These are phyloP conservation scores for Dothideomycetes sp. DNA, from an alignment of 2,329 filamentous ascomycete species.

Conservation along the genomic window DNA sequence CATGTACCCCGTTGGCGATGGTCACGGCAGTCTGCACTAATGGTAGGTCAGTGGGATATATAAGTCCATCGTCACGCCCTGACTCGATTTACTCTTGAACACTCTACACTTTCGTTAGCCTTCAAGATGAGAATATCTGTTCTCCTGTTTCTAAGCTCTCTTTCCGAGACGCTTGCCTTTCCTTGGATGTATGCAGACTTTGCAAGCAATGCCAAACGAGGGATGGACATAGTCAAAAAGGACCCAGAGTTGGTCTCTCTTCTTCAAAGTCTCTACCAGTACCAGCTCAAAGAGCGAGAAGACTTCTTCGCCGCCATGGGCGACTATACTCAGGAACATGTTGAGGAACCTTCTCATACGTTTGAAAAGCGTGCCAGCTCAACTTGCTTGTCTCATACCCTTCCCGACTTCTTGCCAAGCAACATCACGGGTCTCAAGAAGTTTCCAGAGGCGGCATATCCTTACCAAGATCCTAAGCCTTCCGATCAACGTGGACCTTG, in stretches of 20 bases:
- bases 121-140: conserved; percentile 14
- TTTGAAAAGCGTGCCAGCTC: neutral
- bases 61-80: too few relatives aligned
- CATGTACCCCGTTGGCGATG: too few relatives aligned
- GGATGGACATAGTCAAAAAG: conserved; percentile 6
- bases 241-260: conserved; percentile 4
- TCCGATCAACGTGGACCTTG: conserved; percentile 3
- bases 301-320: conserved; percentile 4
- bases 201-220: conserved; percentile 2
- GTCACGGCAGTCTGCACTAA: too few relatives aligned
- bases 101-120: too few relatives aligned
- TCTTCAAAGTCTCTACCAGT: conserved; percentile 3
- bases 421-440: conserved; percentile 10
- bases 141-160: neutral
- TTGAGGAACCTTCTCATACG: neutral
- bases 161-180: neutral
- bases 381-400: conserved; percentile 6
- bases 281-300: conserved; percentile 7
- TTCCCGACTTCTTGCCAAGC: conserved; percentile 7
- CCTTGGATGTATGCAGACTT: conserved; percentile 4
- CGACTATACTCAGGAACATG: neutral
- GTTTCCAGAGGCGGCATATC: conserved; percentile 8
- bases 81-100: too few relatives aligned
- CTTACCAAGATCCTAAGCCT: conserved; percentile 1
- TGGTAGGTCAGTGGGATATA: too few relatives aligned